Base-by-base conservation (phyloP, 345 rosid genomes). In the Murraya paniculata region DNA sequence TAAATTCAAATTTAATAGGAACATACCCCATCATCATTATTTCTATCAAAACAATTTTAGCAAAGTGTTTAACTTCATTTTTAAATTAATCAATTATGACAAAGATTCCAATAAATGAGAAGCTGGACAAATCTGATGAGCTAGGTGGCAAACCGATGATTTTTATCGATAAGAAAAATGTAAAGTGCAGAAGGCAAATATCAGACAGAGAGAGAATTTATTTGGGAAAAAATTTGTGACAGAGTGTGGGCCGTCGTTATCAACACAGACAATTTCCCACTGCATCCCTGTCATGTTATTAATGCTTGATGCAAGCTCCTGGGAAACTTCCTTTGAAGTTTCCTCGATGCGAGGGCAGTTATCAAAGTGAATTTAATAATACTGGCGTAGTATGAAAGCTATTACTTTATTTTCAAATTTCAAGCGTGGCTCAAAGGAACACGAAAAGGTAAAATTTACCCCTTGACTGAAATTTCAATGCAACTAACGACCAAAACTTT, bases 281-380 rank as follows among this genome's bases (percentile, higher is more conserved):
- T 22, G 21, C 19, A 11, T 22, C 24, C 9, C 22, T 38, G 18
- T 21, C 22, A 2, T 21, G 19, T 67, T 67, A 9, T 67, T 1
- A 67, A 38, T 67, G 28, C 9, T 38, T 10, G 53, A 27, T 65
- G 45, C 33, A 21, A 9, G 10, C 31, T 24, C 4, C 39, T 0
- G 33, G 36, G 87, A 86, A 89, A 75, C 22, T 81, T 81, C 89
- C 1, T 21, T 21, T 64, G 93, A 86, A 88, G 68, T 50, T 88
- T 88, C 89, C 8, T 69, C 1, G 9, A 55, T 68, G 24, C 35
- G 5, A 19, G 10, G 10, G 1, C 22, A 57, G 56, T 60, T 73
- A 77, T 31, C 35, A 53, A 21, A 31, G 5, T 2, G 2, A 39
- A 64, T 61, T 65, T 41, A 69, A 64, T 16, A 55, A 65, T 18